Base-by-base conservation (phyloP, 2,329 filamentous ascomycete species). In the Aureobasidium sp. region DNA sequence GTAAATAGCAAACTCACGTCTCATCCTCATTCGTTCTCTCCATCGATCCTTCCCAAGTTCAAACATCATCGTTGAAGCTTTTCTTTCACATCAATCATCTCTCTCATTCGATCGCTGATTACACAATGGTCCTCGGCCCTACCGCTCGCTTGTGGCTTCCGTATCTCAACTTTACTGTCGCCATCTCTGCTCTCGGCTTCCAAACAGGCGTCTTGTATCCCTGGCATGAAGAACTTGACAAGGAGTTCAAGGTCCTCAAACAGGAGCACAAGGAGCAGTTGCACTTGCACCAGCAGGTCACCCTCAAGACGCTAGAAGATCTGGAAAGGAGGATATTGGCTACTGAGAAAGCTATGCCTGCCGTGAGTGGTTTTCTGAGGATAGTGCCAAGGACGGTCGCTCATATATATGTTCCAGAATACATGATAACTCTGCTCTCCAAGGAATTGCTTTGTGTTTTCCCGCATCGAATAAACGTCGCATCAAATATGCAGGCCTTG, bases 161-260 rank as follows among this genome's bases (percentile, higher is more conserved):
- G 29, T 27, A 57, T 19, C 58, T 60, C 7, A 62, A 61, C 44
- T 60, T 62, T 40, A 39, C 59, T 22, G 59, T 62, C 47, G 60
- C 59, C 5, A 45, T 55, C 6, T 59, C 61, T 4, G 59, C 61
- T 0, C 44, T 62, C 3, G 56, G 57, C 11, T 62, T 62, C 32
- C 61, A 62, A 35, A 58, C 60, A 32, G 59, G 57, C 24, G 61
- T 62, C 0, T 44, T 62, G 17, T 62, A 62, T n/a, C 61, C 61
- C 25, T 62, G 61, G 61, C 61, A 62, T 35, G 56, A 53, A 38
- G 58, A 61, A 35, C 55, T 62, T 7, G 61, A 61, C 48, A 52
- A 57, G 5, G 61, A 61, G 22, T 62, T 62, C 22, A 55, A 54
- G n/a, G 55, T 49, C 10, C 47, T 62, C 29, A 58, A 49, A 32